These are phyloP conservation scores for Lentinus brumalis DNA, from an alignment of 768 basidiomycete genomes.

Conservation along the genomic window DNA sequence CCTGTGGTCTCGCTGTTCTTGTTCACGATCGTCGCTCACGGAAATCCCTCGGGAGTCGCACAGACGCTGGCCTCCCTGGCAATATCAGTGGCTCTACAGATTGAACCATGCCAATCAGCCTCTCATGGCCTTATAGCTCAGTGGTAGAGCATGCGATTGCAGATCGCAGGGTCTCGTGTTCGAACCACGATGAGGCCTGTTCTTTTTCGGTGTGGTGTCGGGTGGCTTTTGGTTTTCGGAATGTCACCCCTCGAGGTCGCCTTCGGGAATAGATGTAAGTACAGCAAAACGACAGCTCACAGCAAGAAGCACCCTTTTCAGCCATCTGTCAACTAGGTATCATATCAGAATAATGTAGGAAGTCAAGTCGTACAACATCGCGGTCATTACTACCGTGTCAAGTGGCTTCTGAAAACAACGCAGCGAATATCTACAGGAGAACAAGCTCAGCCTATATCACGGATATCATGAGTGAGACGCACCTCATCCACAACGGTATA, in stretches of 20 bases:
- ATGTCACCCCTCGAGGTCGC: too few relatives aligned
- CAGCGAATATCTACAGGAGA: constrained; percentile 49
- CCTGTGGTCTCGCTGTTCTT: too few relatives aligned
- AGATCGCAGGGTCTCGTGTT: constrained; percentile 62
- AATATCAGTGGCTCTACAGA: not conserved
- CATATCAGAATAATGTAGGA: too few relatives aligned
- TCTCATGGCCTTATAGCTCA: constrained; percentile 37
- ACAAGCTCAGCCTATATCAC: not conserved
- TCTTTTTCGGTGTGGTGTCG: constrained; percentile 3
- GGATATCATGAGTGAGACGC: constrained; percentile 18
- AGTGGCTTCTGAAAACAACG: constrained; percentile 57
- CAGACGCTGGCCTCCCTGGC: not conserved
- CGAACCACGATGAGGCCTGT: constrained; percentile 54
- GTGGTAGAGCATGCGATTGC: constrained; percentile 64
- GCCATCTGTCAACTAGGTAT: too few relatives aligned
- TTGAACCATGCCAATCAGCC: not conserved
- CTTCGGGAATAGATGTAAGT: too few relatives aligned
- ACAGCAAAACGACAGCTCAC: too few relatives aligned
- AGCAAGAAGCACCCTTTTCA: too few relatives aligned
- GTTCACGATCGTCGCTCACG: too few relatives aligned
- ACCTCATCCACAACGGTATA: constrained; percentile 93
- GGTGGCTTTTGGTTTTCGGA: too few relatives aligned
- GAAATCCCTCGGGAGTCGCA: not conserved
- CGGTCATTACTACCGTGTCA: constrained; percentile 16
- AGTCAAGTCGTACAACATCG: not conserved